phyloP scores from a whole-genome alignment of 768 basidiomycete species.

The Termitomyces eurrhizus region DNA sequence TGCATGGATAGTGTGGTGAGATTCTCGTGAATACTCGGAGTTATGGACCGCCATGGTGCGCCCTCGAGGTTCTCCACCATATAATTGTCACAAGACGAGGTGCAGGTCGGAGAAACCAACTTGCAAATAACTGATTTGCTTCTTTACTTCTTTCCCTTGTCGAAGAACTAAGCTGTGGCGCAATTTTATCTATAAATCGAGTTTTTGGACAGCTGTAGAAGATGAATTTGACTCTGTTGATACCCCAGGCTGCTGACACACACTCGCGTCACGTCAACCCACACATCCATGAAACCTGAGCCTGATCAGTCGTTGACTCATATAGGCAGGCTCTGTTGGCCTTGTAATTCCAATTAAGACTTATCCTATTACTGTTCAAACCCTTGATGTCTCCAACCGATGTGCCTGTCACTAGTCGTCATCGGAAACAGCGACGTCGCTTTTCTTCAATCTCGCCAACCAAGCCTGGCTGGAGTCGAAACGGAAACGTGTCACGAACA shows the following conservation, averaged over 20 bases:
- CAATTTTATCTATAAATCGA: background rate
- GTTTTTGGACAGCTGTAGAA: background rate
- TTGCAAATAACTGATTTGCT: background rate
- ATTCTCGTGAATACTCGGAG: background rate
- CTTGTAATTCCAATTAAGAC: background rate
- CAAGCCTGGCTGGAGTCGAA: constrained; percentile 19
- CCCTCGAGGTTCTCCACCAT: background rate
- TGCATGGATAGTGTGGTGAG: constrained; percentile 11
- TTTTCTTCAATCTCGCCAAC: constrained; percentile 28
- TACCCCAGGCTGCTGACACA: background rate
- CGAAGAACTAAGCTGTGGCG: background rate
- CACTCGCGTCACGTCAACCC: background rate
- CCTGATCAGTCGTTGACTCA: background rate
- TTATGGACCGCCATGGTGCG: background rate
- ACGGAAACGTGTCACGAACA: constrained; percentile 23
- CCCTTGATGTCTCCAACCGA: background rate
- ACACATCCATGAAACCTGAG: background rate
- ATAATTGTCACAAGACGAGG: background rate
- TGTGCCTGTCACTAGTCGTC: constrained; percentile 14
- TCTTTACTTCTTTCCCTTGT: background rate
- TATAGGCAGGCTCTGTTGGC: background rate
- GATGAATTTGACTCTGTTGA: background rate
- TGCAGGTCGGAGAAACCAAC: background rate
- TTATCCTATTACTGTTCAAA: background rate
- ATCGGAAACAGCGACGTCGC: constrained; percentile 28